Evolutionary conservation across 305 asterid species (phyloP).

Genomic region (Fraxinus baroniana): DNA sequence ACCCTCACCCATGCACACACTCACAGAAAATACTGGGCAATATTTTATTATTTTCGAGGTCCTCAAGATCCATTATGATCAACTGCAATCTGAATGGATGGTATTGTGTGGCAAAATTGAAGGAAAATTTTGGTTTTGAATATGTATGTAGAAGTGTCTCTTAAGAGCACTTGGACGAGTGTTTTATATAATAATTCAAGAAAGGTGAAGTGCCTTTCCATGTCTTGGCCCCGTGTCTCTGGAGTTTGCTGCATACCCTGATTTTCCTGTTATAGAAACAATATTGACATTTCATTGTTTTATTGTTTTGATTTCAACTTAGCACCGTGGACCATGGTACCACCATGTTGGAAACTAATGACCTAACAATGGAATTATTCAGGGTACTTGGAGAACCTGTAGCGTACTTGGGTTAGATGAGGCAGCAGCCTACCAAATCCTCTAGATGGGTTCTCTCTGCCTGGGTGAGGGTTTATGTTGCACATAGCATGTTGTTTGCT

Average conservation of each 20-base stretch:
- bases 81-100: conserved; percentile 3
- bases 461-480: background rate
- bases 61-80: background rate
- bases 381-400: background rate
- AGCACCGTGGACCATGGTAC: background rate
- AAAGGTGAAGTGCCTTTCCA: background rate
- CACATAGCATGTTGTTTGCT: background rate
- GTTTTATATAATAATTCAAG: background rate
- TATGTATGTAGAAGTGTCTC: background rate
- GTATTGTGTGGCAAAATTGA: conserved; percentile 6
- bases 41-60: background rate
- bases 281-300: background rate
- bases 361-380: background rate
- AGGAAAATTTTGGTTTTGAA: conserved; percentile 9
- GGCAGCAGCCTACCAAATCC: background rate
- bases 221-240: background rate
- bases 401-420: background rate
- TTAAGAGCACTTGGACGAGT: background rate
- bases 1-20: background rate
- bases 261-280: background rate
- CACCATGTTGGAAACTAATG: background rate
- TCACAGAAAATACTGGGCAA: background rate
- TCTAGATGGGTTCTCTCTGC: background rate
- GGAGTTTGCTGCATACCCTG: background rate
- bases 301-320: background rate